Conservation (phyloP, 2,329 filamentous ascomycete species). For the Fusarium sp. region DNA sequence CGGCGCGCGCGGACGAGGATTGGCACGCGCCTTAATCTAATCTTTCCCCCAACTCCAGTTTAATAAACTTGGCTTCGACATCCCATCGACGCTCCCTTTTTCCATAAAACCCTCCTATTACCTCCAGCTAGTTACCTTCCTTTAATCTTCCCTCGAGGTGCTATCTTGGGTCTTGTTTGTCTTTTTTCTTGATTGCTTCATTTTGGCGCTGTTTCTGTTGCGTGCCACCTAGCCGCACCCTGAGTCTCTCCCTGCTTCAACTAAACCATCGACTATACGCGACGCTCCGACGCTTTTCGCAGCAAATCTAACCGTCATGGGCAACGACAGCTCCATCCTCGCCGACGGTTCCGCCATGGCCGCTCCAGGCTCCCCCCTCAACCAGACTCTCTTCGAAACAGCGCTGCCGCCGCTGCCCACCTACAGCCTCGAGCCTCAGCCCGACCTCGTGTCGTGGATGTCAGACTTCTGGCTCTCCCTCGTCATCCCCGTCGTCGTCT, state of each 20-base stretch:
- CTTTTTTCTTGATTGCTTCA: slow-evolving; percentile 19
- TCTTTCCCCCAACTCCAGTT: slow-evolving; percentile 31
- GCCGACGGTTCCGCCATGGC: slow-evolving; percentile 55
- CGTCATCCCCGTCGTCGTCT: slow-evolving; percentile 81
- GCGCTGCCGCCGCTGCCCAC: slow-evolving; percentile 83
- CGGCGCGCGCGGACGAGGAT: slow-evolving; percentile 21
- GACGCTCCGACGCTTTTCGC: slow-evolving; percentile 23
- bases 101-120: slow-evolving; percentile 21
- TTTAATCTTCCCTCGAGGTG: slow-evolving; percentile 15
- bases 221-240: slow-evolving; percentile 4
- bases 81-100: slow-evolving; percentile 33
- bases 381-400: slow-evolving; percentile 66
- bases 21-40: slow-evolving; percentile 39
- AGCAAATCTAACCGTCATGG: slow-evolving; percentile 49
- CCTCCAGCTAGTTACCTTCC: slow-evolving; percentile 33
- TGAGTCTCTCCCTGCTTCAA: slow-evolving; percentile 15
- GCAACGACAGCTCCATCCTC: slow-evolving; percentile 50
- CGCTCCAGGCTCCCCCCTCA: slow-evolving; percentile 48
- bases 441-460: slow-evolving; percentile 80
- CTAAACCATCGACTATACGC: slow-evolving; percentile 13
- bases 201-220: slow-evolving; percentile 8
- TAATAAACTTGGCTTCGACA: slow-evolving; percentile 34
- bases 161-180: neutral
- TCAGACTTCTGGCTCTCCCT: slow-evolving; percentile 85
- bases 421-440: slow-evolving; percentile 79